These are phyloP conservation scores for Volvariella volvacea DNA, from an alignment of 1,284 basidiomycete species.

Conservation along the genomic window DNA sequence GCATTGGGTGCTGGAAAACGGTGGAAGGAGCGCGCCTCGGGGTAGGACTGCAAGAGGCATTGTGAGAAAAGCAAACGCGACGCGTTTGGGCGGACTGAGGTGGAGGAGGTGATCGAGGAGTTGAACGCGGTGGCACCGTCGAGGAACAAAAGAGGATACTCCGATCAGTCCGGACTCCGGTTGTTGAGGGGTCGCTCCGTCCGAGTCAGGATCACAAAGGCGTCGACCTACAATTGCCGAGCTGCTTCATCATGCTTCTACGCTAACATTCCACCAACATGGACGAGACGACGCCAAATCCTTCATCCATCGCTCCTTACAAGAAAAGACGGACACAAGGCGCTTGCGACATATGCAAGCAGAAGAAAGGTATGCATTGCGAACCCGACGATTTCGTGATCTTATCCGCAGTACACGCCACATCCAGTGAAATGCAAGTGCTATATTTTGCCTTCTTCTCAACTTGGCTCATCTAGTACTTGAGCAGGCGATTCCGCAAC, in stretches of 20 bases:
- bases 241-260: too few species aligned
- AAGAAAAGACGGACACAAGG: constrained; percentile 23
- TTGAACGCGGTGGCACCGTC: too few species aligned
- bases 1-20: neutral
- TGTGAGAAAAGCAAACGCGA: neutral
- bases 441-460: neutral
- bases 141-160: too few species aligned
- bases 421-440: constrained; percentile 25
- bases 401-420: neutral
- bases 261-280: too few species aligned
- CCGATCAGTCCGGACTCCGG: too few species aligned
- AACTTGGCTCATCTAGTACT: neutral
- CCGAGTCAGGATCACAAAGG: too few species aligned
- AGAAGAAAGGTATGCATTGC: constrained; percentile 24
- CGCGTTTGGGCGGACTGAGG: too few species aligned
- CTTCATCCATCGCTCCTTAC: constrained; percentile 8
- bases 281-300: too few species aligned
- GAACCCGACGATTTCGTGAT: neutral
- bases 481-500: constrained; percentile 40
- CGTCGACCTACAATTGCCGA: too few species aligned
- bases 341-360: constrained; percentile 29
- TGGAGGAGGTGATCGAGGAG: too few species aligned
- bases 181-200: too few species aligned
- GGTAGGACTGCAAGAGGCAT: neutral
- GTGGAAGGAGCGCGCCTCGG: neutral